These are phyloP conservation scores for Solanum hybrid DNA, from an alignment of 305 asterid genomes.

Conservation along the genomic window DNA sequence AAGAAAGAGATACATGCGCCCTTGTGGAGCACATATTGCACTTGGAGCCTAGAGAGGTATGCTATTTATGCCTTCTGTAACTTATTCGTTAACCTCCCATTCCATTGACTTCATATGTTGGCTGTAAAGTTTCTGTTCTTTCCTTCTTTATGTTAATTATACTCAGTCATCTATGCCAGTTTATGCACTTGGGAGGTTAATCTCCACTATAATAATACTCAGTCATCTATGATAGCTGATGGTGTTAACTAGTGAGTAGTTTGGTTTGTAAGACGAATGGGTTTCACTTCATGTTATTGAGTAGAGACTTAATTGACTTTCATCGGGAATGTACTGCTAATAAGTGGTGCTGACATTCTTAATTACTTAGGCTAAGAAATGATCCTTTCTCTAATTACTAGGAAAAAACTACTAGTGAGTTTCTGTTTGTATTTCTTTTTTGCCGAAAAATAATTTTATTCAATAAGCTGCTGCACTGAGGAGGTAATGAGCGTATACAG, in stretches of 20 bases:
- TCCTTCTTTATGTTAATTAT: background rate
- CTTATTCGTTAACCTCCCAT: background rate
- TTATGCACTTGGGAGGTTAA: background rate
- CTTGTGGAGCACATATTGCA: conserved; percentile 78
- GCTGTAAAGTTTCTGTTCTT: background rate
- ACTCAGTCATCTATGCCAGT: background rate
- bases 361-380: background rate
- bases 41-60: conserved; percentile 79
- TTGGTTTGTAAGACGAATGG: background rate
- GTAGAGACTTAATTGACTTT: background rate
- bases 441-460: background rate
- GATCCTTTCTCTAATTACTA: background rate
- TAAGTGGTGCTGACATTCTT: background rate
- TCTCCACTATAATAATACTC: background rate
- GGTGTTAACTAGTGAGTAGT: background rate
- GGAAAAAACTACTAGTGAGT: background rate
- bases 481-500: background rate
- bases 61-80: conserved; percentile 8
- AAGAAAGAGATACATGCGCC: conserved; percentile 47
- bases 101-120: background rate
- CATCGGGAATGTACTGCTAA: background rate
- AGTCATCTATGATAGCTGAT: background rate
- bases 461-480: background rate
- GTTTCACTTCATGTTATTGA: background rate
- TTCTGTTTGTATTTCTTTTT: background rate